phyloP scores from a whole-genome alignment of 768 basidiomycete species.

The Termitomyces sp. region DNA sequence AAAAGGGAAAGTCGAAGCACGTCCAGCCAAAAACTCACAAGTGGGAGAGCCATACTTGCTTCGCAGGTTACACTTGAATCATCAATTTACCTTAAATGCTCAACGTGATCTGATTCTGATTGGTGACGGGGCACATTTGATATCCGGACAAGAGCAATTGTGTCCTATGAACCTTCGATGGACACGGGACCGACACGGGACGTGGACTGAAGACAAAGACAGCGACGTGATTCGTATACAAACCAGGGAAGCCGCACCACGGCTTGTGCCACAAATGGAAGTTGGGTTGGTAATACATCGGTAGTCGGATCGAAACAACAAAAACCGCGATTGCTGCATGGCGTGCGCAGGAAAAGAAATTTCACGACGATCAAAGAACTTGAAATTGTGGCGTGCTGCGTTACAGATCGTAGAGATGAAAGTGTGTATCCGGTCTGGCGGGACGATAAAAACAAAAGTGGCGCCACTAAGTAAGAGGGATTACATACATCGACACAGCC shows the following conservation, averaged over 20 bases:
- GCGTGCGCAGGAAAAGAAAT: not conserved
- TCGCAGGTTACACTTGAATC: too few species aligned
- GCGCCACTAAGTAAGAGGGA: not conserved
- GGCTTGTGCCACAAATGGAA: too few species aligned
- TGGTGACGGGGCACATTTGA: not conserved
- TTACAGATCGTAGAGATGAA: not conserved
- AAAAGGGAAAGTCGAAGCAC: not conserved
- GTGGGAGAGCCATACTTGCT: not conserved
- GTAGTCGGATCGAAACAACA: not conserved
- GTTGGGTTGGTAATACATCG: too few species aligned
- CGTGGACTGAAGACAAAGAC: too few species aligned
- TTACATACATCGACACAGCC: not conserved
- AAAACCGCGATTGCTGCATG: not conserved
- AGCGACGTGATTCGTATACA: not conserved
- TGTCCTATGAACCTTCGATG: not conserved
- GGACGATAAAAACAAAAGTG: not conserved
- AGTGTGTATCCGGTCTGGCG: too few species aligned
- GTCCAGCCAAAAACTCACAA: not conserved
- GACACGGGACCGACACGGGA: not conserved
- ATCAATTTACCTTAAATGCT: not conserved
- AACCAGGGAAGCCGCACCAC: not conserved
- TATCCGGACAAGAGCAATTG: too few species aligned
- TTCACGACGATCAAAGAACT: not conserved
- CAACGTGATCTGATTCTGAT: too few species aligned
- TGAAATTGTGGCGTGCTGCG: not conserved